These are phyloP conservation scores for Fraxinus xanthoxyloides DNA, from an alignment of 305 asterid species.

Conservation along the genomic window DNA sequence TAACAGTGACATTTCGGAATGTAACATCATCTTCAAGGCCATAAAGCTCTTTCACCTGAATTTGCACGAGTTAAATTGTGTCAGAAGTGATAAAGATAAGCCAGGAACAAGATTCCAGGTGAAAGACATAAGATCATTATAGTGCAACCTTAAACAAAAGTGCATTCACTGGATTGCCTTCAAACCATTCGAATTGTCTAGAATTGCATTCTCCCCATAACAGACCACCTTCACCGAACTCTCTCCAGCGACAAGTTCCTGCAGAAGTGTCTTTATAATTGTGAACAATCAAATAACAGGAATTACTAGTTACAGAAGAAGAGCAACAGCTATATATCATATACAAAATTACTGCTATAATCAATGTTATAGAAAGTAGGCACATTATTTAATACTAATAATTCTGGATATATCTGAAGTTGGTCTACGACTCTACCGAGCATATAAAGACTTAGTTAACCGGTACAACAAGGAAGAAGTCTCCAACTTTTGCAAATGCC, in stretches of 20 bases:
- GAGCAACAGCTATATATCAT: not conserved
- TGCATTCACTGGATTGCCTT: slow-evolving; percentile 61
- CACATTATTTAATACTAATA: not conserved
- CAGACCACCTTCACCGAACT: slow-evolving; percentile 97
- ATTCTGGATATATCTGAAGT: not conserved
- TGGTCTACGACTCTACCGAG: not conserved
- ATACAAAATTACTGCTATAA: not conserved
- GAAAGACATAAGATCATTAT: slow-evolving; percentile 21
- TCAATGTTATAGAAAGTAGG: not conserved
- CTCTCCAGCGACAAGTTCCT: slow-evolving; percentile 98
- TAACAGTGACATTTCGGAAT: slow-evolving; percentile 83
- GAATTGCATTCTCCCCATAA: slow-evolving; percentile 94
- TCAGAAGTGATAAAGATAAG: slow-evolving; percentile 1
- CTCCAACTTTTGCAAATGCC: not conserved
- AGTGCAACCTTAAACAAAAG: slow-evolving; percentile 69
- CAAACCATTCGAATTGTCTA: slow-evolving; percentile 86
- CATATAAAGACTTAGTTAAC: not conserved
- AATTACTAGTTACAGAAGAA: slow-evolving; percentile 11
- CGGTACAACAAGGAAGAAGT: not conserved
- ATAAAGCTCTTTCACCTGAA: slow-evolving; percentile 89
- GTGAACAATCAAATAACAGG: slow-evolving; percentile 25
- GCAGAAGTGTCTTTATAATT: slow-evolving; percentile 24
- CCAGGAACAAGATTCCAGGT: slow-evolving; percentile 4
- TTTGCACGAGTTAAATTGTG: slow-evolving; percentile 25
- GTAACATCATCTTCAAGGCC: slow-evolving; percentile 69